Evolutionary conservation across 495 filamentous ascomycete species (phyloP), one percentile per base, ranked within the genome.

Genomic region (Daldinia childiae): DNA sequence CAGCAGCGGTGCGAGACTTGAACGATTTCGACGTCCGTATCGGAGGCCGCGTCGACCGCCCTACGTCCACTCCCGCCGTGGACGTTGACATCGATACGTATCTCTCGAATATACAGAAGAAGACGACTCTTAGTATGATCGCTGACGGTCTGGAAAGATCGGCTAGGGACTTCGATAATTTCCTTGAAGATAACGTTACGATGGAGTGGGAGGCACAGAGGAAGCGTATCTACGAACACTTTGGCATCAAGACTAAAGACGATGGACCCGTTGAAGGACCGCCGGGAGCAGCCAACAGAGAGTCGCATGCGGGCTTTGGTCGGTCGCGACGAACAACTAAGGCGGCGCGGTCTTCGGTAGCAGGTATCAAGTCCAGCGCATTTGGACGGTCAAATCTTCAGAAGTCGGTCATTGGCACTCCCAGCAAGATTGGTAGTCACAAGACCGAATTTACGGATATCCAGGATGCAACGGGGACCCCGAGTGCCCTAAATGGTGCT

Each of bases 151-250:
- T 97, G 68, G 88, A 93, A 71, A 89, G 94, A 62, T 93, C 93
- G 14, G 90, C 93, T 43, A 89, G 88, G 17, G 95, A 98, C 75
- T 98, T 99, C 71, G 93, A 99, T 76, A 79, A 86, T 41, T 98
- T 96, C 78, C 81, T 99, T 50, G 95, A 98, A 76, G 94, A 97
- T 70, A 95, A 95, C 75, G 90, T 98, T 6, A 92, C 93, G 7
- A 90, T 95, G 83, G 92, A 98, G 78, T 98, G 95, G 95, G 93
- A 98, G 62, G 89, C 90, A 6, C 95, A 98, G 80, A 90, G 94
- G 39, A 91, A 90, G 76, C 89, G 89, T 59, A 97, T 98, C 58
- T 97, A 97, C 77, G 89, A 97, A 74, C 95, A 99, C 76, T 98
- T 99, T 77, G 95, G 95, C 7, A 90, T 99, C 43, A 91, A 87